Base-by-base conservation (phyloP, 2,329 filamentous ascomycete genomes). In the Pseudovirgaria hyperparasitica region DNA sequence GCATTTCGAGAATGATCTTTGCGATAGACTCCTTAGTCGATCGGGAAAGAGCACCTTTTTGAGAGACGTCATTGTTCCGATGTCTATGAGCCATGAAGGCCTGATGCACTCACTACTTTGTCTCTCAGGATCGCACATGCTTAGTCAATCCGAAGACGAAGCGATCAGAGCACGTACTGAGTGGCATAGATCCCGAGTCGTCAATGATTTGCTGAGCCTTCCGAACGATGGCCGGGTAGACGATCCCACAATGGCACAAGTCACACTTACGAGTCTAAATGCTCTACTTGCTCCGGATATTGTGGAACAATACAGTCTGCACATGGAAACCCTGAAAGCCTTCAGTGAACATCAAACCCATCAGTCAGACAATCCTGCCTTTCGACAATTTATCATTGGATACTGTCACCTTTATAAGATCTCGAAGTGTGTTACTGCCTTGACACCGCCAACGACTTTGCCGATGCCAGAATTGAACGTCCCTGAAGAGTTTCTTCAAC, bases 31-130 rank as follows among this genome's bases (percentile, higher is more conserved):
- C 2, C 63, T 93, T 27, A 92, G 81, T 1, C 69, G 92, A 11
- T 81, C 77, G 26, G 81, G 86, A 46, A 68, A 76, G 34, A 74
- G 75, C 33, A 92, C 92, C 40, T 82, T 82, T 2, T 92, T 92
- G 58, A 82, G 82, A 45, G 78, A 84, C 37, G 76, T 90, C 38
- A 61, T 93, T 19, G 63, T 92, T 3, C 81, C 82, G 2, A 79
- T 92, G 59, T 84, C 85, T 3, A 73, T 81, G 22, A 66, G 76
- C 33, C 77, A 92, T 46, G 67, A 74, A 35, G 82, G 82, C 9
- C 62, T 93, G 27, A 92, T 93, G 84, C 85, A 93, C 50, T 90
- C 84, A 8, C 72, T 93, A 26, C 66, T 93, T 28, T 84, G 81
- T 23, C 64, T 93, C 6, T 81, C 84, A 19, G 81, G 81, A 40